Evolutionary conservation across 768 basidiomycete genomes (phyloP), one percentile per base, ranked within the genome.

Genomic region (Dentipellis sp.): DNA sequence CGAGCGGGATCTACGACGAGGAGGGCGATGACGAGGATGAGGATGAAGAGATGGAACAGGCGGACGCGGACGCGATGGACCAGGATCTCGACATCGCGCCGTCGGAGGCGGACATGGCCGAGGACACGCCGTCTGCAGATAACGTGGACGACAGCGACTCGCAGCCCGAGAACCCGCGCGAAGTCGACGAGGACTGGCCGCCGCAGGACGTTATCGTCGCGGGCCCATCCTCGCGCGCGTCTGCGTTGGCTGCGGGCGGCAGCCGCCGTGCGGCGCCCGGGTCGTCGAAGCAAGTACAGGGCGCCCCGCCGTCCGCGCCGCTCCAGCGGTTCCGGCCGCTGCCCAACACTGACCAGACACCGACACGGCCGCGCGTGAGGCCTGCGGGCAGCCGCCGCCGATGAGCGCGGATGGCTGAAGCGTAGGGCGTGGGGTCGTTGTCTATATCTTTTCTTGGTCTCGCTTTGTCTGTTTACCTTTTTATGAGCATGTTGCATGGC

Each of bases 1-100:
- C 84, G 11, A 79, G 79, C 40, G 86, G 86, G 11, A 70, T 88
- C 48, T 89, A 91, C 63, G 89, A 91, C 62, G 86, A 82, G 46
- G 74, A 81, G 40, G 81, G 79, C 57, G 79, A 78, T 47, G 78
- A 78, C 52, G 60, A 77, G 19, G 79, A 79, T 10, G 78, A 77
- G 19, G 79, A 79, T 8, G 78, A 78, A 68, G 72, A 60, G 66
- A 73, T 38, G 61, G 82, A 82, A 55, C 77, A 82, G 61, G 78
- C 72, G 10, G 83, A 86, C 64, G 72, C 74, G 0, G 86, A 87
- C 65, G 84, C 82, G 23, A 87, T 87, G 86, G 86, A 89, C 59
- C 83, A 88, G 67, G 86, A 82, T 62, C 67, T 81, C 23, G 57
- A 71, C 70, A 58, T 50, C 50, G 57, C 61, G 42, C 63, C 59